Conservation (phyloP, 169 alveolate species). For the Eimeria praecox region DNA sequence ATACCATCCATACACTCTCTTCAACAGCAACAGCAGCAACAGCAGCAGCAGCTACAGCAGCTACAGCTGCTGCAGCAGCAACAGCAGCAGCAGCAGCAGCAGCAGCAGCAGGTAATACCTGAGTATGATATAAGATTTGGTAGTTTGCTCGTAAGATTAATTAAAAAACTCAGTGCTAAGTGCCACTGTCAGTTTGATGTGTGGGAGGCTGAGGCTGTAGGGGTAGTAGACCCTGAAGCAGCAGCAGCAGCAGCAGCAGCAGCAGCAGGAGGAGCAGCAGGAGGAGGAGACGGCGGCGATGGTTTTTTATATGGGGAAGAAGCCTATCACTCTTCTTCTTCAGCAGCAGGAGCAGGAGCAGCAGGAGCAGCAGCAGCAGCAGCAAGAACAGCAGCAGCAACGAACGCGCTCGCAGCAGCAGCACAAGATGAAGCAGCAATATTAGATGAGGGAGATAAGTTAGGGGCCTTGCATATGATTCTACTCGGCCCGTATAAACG, state of each 20-base stretch:
- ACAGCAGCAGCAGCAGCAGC: too few relatives aligned
- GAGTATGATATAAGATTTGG: constrained; percentile 77
- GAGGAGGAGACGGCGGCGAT: neutral
- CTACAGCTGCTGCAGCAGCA: too few relatives aligned
- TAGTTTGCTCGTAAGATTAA: constrained; percentile 57
- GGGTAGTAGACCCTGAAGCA: neutral
- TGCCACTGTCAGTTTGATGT: constrained; percentile 83
- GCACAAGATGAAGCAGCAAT: constrained; percentile 27
- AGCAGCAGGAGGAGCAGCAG: neutral
- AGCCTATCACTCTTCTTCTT: too few relatives aligned
- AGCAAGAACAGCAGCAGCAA: neutral
- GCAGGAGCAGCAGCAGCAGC: constrained; percentile 65
- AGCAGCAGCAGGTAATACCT: neutral
- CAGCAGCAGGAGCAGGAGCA: constrained; percentile 35
- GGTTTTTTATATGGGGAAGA: too few relatives aligned
- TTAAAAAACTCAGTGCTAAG: constrained; percentile 77
- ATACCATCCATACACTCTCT: too few relatives aligned
- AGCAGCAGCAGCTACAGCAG: too few relatives aligned
- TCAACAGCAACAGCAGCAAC: neutral
- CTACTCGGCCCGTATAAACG: constrained; percentile 38
- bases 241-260: constrained; percentile 30
- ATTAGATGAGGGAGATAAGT: neutral
- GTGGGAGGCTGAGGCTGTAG: constrained; percentile 84
- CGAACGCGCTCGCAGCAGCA: neutral
- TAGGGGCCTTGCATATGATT: constrained; percentile 45